Base-by-base conservation (phyloP, 345 rosid species). In the Gossypium arboreum region DNA sequence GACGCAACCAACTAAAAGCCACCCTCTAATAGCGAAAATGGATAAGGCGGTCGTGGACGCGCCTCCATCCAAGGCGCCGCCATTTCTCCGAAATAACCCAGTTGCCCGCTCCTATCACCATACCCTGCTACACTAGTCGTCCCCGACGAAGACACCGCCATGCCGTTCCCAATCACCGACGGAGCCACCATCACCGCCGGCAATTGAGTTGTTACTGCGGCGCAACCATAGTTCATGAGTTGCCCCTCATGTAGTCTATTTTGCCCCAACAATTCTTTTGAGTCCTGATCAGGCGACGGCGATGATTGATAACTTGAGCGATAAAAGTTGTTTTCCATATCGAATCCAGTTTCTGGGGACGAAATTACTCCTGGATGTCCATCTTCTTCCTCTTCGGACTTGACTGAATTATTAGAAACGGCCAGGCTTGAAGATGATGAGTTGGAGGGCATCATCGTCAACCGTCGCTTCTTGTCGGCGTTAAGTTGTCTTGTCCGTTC, bases 1-100 rank as follows among this genome's bases (percentile, higher is more conserved):
- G 45, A 61, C 39, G 59, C 70, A 47, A 48, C 50, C 4, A 78
- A 70, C 83, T 81, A 85, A 85, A 85, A 88, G 67, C 85, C 87
- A 80, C 85, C 86, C 16, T 86, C 94, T 22, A 88, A 82, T 43
- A 90, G 72, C 0, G 90, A 86, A 79, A 90, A 90, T 52, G 94
- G 94, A 86, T 86, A 85, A 85, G 91, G 88, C 76, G 86, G 84
- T 25, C 84, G 74, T 9, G 84, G 78, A 58, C 77, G 72, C 2
- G 70, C 34, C 63, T 84, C 85, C 86, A 67, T 56, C n/a, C 83
- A 47, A 1, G 75, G 87, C 76, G 80, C 86, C 79, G 73, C 80
- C 83, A 72, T 76, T 62, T 82, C 92, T 17, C 83, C 83, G 8
- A 83, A 82, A 75, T 76, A 85, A 63, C 83, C 81, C 16, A 84